Conservation (phyloP, 345 rosid genomes). For the Gossypium turneri region DNA sequence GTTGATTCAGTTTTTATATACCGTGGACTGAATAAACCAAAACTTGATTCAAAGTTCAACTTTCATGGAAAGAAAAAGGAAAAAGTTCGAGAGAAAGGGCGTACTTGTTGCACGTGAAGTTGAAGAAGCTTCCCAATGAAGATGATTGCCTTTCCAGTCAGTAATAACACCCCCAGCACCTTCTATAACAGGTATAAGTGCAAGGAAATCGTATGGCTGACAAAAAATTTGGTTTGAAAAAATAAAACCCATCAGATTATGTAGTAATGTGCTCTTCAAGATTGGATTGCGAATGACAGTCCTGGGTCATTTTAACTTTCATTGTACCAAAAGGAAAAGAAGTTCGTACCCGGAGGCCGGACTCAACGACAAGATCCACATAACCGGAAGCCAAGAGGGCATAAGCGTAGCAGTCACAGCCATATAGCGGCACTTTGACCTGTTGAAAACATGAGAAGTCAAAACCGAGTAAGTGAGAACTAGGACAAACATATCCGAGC, state of each 20-base stretch:
- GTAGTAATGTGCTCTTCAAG: neutral
- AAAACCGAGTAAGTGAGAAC: neutral
- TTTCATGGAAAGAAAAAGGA: neutral
- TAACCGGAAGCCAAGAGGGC: slow-evolving; percentile 93
- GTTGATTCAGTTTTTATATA: no score
- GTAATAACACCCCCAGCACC: slow-evolving; percentile 90
- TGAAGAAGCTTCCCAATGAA: slow-evolving; percentile 74
- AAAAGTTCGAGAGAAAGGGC: neutral
- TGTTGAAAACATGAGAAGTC: slow-evolving; percentile 15
- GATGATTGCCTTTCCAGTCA: slow-evolving; percentile 71
- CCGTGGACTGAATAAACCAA: no score
- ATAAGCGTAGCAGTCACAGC: slow-evolving; percentile 97
- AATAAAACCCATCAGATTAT: neutral
- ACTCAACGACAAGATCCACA: slow-evolving; percentile 93
- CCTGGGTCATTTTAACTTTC: neutral
- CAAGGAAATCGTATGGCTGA: slow-evolving; percentile 90
- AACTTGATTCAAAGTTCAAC: neutral
- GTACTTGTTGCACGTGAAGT: slow-evolving; percentile 57
- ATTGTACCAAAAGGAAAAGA: slow-evolving; percentile 1
- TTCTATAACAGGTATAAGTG: slow-evolving; percentile 86
- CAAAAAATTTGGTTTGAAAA: neutral
- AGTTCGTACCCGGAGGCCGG: slow-evolving; percentile 72
- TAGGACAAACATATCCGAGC: neutral
- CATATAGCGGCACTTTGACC: slow-evolving; percentile 91
- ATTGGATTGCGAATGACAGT: neutral